Base-by-base conservation (phyloP, 2,329 filamentous ascomycete species). In the Rutstroemia sp. region DNA sequence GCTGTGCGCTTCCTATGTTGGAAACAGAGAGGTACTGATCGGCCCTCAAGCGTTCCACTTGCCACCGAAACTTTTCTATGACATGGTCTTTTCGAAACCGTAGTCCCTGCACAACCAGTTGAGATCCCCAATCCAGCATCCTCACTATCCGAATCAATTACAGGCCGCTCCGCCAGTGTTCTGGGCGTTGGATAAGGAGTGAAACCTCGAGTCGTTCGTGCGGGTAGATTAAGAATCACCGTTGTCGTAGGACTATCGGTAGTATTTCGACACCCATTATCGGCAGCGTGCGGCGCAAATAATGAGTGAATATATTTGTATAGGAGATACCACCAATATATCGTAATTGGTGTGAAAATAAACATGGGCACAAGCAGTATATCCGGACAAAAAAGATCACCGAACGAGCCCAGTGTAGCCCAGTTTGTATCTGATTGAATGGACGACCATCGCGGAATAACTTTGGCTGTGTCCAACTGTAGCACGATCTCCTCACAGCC, bases 381-480 rank as follows among this genome's bases (percentile, higher is more conserved):
- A 56, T 56, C 53, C 2, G 18, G 19, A 9, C 53, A 56, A 21
- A 56, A 56, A 8, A 56, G 5, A 21, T 50, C 27, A n/a, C 19
- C 18, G 5, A 5, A 2, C 2, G 21, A 14, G n/a, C 47, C 53
- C 3, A 51, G 19, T 19, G 39, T 45, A 9, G 25, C 18, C 53
- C 38, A 51, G 39, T 56, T 10, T 19, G 47, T 56, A 12, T 51
- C 37, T 3, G 53, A 44, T 5, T 21, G 18, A 5, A 16, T 44
- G 21, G 25, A 14, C 12, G 53, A 56, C 53, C 53, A 56, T n/a
- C 38, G 39, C 16, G 34, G 10, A 14, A 12, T 9, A 1, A n/a
- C 2, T 16, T 51, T 48, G 12, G n/a, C 25, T 23, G 2, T 21
- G 6, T 23, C 5, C 4, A 56, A 2, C n/a, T 27, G 4, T 2